Conservation (phyloP, 192 early-diverging fungal genomes). For the Backusella psychrophila region DNA sequence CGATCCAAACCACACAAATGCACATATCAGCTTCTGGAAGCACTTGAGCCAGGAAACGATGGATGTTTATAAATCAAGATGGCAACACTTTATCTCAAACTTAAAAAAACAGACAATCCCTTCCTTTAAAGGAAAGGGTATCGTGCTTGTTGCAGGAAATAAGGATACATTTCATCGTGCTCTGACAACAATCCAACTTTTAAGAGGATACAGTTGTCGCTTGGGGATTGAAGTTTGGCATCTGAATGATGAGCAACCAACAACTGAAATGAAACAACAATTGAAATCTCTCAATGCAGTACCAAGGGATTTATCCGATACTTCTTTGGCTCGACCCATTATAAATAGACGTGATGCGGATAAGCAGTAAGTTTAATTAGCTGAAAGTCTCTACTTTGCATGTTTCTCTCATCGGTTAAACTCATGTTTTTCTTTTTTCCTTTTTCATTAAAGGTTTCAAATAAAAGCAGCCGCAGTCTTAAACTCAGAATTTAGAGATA, state of each 20-base stretch:
- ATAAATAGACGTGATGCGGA: conserved; percentile 15
- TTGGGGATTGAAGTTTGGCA: conserved; percentile 36
- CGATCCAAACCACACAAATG: conserved; percentile 26
- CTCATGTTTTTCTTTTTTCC: not conserved
- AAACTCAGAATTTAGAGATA: conserved; percentile 38
- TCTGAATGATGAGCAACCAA: conserved; percentile 23
- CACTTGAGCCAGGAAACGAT: conserved; percentile 9
- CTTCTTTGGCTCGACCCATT: conserved; percentile 20
- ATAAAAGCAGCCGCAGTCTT: conserved; percentile 46
- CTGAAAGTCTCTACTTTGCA: not conserved
- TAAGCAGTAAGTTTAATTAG: conserved; percentile 26
- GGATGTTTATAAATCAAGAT: conserved; percentile 11
- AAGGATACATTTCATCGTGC: conserved; percentile 26
- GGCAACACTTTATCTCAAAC: conserved; percentile 19
- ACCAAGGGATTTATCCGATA: conserved; percentile 21
- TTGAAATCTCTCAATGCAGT: conserved; percentile 5
- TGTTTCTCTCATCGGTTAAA: not conserved
- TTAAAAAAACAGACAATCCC: not conserved
- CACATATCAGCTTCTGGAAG: conserved; percentile 26
- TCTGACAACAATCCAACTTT: conserved; percentile 17
- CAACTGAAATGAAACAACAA: not conserved
- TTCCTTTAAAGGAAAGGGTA: conserved; percentile 23
- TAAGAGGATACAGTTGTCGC: conserved; percentile 17
- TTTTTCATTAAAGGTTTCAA: conserved; percentile 27
- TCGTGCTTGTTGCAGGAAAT: conserved; percentile 35